Evolutionary conservation across 2,329 filamentous ascomycete genomes (phyloP), one percentile per base, ranked within the genome.

Genomic region (Phaeosphaeriaceae sp.): DNA sequence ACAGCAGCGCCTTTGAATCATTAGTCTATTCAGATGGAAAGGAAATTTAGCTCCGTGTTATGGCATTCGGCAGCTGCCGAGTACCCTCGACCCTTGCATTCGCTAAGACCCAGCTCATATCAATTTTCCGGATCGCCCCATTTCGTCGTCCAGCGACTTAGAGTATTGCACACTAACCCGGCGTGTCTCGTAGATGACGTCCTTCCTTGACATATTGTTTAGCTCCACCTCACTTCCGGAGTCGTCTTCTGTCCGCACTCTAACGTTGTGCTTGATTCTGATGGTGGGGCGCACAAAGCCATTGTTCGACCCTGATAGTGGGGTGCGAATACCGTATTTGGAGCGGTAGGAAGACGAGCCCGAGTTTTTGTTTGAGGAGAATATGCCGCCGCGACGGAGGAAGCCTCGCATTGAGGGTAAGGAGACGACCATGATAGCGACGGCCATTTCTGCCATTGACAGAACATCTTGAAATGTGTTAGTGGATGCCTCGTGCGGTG

Each of bases 371-470:
- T 50, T 65, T 4, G 59, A 65, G 5, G 66, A 65, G 20, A 68
- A 68, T 13, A 68, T 54, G 40, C 58, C 50, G 33, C 64, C 66
- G 9, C 65, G 58, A 50, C 66, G 63, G 2, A 71, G 49, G 31
- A 66, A 69, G 13, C 63, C 58, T 56, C 68, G 52, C 60, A 71
- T 66, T 2, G 69, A 66, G 10, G 69, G 69, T 1, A 70, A 53
- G 1, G 66, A 67, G 7, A 67, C 66, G 9, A 71, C 68, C 58
- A 71, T 71, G 20, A 71, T 69, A 5, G 68, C 67, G 25, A 66
- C 68, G 13, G 66, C 56, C 57, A 68, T 64, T 54, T 71, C 69
- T n/a, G 69, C 62, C 68, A 70, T 69, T 11, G 63, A 66, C 13
- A 69, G 66, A 0, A 71, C 66, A 20, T 62, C 68, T 71, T 42